phyloP scores from a whole-genome alignment of 805 yeast species.

The Isabelozyma heimii region DNA sequence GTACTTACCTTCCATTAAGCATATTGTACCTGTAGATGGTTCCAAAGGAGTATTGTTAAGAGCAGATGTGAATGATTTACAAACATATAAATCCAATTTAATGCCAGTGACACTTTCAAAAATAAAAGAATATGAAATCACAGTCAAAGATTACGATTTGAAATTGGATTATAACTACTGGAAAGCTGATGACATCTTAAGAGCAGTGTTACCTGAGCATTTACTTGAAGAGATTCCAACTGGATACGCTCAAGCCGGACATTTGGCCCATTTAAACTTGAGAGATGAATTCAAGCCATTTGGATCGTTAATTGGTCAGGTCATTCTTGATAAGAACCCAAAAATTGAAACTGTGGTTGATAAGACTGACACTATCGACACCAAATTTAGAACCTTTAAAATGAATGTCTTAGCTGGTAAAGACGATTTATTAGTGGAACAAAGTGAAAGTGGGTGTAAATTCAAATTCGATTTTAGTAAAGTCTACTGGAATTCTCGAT shows the following conservation, averaged over 20 bases:
- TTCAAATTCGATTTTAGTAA: slow-evolving; percentile 87
- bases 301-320: slow-evolving; percentile 80
- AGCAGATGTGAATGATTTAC: slow-evolving; percentile 41
- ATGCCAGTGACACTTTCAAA: slow-evolving; percentile 18
- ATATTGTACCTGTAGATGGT: slow-evolving; percentile 47
- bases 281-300: slow-evolving; percentile 82
- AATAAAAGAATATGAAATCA: slow-evolving; percentile 46
- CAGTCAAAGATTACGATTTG: slow-evolving; percentile 52
- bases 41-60: slow-evolving; percentile 60
- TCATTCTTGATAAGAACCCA: slow-evolving; percentile 83
- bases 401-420: slow-evolving; percentile 94
- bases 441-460: slow-evolving; percentile 80
- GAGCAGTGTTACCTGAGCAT: slow-evolving; percentile 72
- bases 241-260: slow-evolving; percentile 92
- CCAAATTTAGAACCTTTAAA: slow-evolving; percentile 84
- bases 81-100: slow-evolving; percentile 36
- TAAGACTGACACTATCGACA: slow-evolving; percentile 81
- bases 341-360: slow-evolving; percentile 86
- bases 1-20: slow-evolving; percentile 66
- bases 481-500: slow-evolving; percentile 96
- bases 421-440: slow-evolving; percentile 72
- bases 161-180: slow-evolving; percentile 72
- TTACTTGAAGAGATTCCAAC: slow-evolving; percentile 74
- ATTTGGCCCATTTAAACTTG: slow-evolving; percentile 88
- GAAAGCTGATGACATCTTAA: slow-evolving; percentile 84